These are phyloP conservation scores for Durusdinium trenchii DNA, from an alignment of 73 alveolate genomes.

Conservation along the genomic window DNA sequence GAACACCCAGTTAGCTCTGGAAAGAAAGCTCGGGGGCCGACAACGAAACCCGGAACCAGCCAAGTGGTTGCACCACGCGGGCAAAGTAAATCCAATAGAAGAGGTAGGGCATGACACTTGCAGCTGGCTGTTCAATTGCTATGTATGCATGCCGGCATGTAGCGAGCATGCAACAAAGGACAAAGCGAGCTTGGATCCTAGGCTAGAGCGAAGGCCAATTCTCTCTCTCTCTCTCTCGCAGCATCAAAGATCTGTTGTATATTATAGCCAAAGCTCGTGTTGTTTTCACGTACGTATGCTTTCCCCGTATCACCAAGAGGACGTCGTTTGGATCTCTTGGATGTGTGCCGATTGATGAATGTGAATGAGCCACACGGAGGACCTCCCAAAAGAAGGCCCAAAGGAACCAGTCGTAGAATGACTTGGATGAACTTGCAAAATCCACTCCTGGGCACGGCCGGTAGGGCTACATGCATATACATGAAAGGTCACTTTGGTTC, in stretches of 20 bases:
- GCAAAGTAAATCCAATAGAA: background rate
- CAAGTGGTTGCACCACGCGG: background rate
- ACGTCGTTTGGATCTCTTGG: background rate
- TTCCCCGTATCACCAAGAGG: background rate
- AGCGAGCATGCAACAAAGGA: background rate
- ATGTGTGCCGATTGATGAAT: background rate
- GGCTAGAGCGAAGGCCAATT: no score
- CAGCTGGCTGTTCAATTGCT: background rate
- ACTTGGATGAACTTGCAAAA: background rate
- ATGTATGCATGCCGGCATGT: background rate
- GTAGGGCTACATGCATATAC: no score
- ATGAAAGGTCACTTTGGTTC: no score
- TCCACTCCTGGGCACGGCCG: background rate
- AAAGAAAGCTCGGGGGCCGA: background rate
- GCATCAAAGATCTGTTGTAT: background rate
- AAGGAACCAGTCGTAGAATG: background rate
- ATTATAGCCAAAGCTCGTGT: background rate
- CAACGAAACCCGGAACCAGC: background rate
- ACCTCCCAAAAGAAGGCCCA: background rate
- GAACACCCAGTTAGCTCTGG: no score
- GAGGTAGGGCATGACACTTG: background rate
- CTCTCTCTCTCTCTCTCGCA: no score
- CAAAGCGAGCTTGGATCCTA: background rate
- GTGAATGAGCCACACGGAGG: background rate
- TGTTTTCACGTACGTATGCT: background rate